phyloP scores from a whole-genome alignment of 2,329 filamentous ascomycete genomes.

The Lecanicillium sp. region DNA sequence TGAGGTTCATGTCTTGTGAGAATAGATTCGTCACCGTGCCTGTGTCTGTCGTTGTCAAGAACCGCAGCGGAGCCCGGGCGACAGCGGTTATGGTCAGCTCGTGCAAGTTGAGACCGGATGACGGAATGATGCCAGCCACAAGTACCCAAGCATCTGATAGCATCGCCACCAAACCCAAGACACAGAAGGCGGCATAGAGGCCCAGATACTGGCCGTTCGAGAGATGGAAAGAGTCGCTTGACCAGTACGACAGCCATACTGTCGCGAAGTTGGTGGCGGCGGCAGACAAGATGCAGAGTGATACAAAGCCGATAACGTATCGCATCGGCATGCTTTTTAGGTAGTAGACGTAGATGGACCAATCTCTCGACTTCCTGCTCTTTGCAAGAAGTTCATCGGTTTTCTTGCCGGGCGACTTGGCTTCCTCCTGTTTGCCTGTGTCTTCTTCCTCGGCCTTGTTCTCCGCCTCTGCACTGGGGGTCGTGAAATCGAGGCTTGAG shows the following conservation, averaged over 20 bases:
- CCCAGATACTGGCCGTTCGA: neutral
- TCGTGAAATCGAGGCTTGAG: conserved; percentile 30
- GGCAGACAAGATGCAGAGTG: neutral
- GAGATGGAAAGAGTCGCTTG: conserved; percentile 15
- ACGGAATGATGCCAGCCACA: too few species aligned
- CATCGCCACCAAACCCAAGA: neutral
- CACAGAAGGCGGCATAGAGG: neutral
- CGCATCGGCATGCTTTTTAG: neutral
- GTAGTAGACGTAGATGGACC: neutral
- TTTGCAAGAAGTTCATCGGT: too few species aligned
- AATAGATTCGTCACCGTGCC: conserved; percentile 39
- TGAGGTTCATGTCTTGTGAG: conserved; percentile 37
- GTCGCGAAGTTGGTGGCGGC: conserved; percentile 16
- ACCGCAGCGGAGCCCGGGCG: conserved; percentile 32
- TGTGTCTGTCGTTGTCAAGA: conserved; percentile 36
- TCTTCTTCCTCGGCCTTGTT: too few species aligned
- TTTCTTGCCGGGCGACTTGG: too few species aligned
- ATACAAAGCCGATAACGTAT: too few species aligned
- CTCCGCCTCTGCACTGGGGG: too few species aligned
- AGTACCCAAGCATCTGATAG: too few species aligned
- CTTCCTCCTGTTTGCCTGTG: neutral
- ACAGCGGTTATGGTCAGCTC: conserved; percentile 26
- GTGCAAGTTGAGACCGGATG: too few species aligned
- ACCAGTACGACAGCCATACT: conserved; percentile 30
- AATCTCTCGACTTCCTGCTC: too few species aligned